Evolutionary conservation across 2,329 filamentous ascomycete species (phyloP).

Genomic region (Phialophora macrospora): DNA sequence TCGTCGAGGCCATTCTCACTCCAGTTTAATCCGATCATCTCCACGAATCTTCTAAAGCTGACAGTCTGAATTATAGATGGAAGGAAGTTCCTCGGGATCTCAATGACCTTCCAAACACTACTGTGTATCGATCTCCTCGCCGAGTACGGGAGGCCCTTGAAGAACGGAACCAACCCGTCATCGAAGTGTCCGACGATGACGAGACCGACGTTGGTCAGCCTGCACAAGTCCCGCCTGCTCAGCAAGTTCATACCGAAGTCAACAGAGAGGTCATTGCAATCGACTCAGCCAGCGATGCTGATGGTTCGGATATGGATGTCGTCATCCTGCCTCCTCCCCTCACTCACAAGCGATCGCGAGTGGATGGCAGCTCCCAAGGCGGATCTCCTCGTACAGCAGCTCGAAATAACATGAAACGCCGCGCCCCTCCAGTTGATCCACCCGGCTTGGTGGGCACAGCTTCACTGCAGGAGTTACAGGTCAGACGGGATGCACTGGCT

Average conservation of each 20-base stretch:
- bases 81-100: conserved; percentile 2
- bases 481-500: not conserved
- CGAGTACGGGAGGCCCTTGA: not conserved
- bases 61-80: not conserved
- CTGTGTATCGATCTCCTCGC: conserved; percentile 12
- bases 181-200: conserved; percentile 24
- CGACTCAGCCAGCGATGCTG: conserved; percentile 11
- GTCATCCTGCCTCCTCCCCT: not conserved
- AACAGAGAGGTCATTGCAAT: not conserved
- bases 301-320: conserved; percentile 10
- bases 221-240: not conserved
- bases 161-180: not conserved
- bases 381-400: not conserved
- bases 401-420: conserved; percentile 4
- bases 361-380: not conserved
- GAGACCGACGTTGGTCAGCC: conserved; percentile 6
- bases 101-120: not conserved
- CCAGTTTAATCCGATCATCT: not conserved
- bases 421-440: not conserved
- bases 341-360: conserved; percentile 14
- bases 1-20: not conserved
- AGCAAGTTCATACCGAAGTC: not conserved
- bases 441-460: not conserved
- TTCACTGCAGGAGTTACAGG: not conserved
- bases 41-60: not conserved